Evolutionary conservation across 2,329 filamentous ascomycete species (phyloP).

Genomic region (Ascochyta viciae-villosae): DNA sequence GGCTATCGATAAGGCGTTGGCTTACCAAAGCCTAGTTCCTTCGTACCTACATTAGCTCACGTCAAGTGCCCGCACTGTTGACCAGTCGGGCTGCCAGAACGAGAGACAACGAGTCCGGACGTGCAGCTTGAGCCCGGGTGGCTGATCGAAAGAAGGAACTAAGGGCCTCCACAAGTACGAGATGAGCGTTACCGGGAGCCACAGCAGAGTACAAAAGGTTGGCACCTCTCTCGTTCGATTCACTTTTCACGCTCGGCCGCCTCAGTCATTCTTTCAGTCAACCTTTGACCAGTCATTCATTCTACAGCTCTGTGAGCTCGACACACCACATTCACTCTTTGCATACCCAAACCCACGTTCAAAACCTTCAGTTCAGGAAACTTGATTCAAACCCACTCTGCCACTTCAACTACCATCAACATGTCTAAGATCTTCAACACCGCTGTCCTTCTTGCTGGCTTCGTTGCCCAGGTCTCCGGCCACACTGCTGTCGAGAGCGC

Average conservation of each 20-base stretch:
- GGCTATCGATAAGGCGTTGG: constrained; percentile 16
- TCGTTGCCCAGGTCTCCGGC: constrained; percentile 32
- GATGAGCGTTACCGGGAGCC: constrained; percentile 2
- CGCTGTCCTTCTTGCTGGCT: constrained; percentile 35
- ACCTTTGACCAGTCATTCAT: constrained; percentile 36
- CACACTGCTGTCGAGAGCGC: constrained; percentile 40
- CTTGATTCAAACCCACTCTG: constrained; percentile 4
- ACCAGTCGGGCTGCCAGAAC: constrained; percentile 9
- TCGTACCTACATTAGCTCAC: constrained; percentile 21
- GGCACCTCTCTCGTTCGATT: background rate
- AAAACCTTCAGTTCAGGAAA: constrained; percentile 14
- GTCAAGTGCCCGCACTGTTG: constrained; percentile 9
- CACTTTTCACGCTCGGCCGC: constrained; percentile 16
- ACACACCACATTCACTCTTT: constrained; percentile 24
- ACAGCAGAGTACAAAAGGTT: constrained; percentile 14
- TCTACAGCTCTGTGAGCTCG: constrained; percentile 43
- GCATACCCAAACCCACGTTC: constrained; percentile 7
- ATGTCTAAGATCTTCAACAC: constrained; percentile 41
- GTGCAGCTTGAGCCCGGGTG: constrained; percentile 15
- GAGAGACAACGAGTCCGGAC: constrained; percentile 6
- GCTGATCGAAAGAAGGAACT: constrained; percentile 9
- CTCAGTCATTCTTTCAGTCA: constrained; percentile 37
- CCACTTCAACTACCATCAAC: constrained; percentile 12
- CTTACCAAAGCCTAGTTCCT: constrained; percentile 10
- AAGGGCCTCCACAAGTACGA: constrained; percentile 8